Evolutionary conservation across 352 stramenopile species (phyloP).

Genomic region (Pythium pyrilobum): DNA sequence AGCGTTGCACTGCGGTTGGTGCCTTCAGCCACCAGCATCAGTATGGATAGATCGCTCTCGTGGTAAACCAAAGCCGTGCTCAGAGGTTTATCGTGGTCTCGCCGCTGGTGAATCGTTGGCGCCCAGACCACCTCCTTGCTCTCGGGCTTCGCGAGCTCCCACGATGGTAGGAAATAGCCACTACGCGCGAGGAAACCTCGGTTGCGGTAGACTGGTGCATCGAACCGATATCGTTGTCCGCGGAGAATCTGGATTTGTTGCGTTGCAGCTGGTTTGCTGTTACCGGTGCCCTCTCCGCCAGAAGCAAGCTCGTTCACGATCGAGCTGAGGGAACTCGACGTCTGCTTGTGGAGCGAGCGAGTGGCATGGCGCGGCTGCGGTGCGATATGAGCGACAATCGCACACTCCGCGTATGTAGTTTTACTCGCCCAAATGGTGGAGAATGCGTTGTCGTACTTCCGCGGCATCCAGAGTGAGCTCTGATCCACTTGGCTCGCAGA

Average conservation of each 20-base stretch:
- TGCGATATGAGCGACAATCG: slow-evolving; percentile 21
- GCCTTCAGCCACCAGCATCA: slow-evolving; percentile 25
- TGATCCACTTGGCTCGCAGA: neutral
- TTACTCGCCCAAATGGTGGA: slow-evolving; percentile 61
- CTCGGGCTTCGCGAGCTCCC: slow-evolving; percentile 23
- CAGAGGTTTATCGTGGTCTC: neutral
- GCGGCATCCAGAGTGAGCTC: slow-evolving; percentile 35
- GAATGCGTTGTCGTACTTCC: slow-evolving; percentile 55
- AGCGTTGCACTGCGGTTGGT: neutral
- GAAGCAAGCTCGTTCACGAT: slow-evolving; percentile 25
- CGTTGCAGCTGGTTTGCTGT: neutral
- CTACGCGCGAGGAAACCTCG: slow-evolving; percentile 40
- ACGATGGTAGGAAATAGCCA: slow-evolving; percentile 38
- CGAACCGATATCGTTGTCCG: slow-evolving; percentile 13
- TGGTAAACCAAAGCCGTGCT: slow-evolving; percentile 36
- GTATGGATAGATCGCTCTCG: slow-evolving; percentile 43
- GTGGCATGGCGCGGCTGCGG: slow-evolving; percentile 23
- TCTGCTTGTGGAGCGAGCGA: slow-evolving; percentile 51
- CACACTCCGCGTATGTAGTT: slow-evolving; percentile 51
- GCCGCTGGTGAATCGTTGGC: slow-evolving; percentile 28
- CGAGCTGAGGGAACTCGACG: slow-evolving; percentile 29
- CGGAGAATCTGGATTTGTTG: slow-evolving; percentile 2
- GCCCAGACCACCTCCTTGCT: slow-evolving; percentile 39
- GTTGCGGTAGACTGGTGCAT: slow-evolving; percentile 47
- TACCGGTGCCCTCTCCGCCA: neutral